These are phyloP conservation scores for Chloris gayana DNA, from an alignment of 176 grass and related monocot genomes.

Conservation along the genomic window DNA sequence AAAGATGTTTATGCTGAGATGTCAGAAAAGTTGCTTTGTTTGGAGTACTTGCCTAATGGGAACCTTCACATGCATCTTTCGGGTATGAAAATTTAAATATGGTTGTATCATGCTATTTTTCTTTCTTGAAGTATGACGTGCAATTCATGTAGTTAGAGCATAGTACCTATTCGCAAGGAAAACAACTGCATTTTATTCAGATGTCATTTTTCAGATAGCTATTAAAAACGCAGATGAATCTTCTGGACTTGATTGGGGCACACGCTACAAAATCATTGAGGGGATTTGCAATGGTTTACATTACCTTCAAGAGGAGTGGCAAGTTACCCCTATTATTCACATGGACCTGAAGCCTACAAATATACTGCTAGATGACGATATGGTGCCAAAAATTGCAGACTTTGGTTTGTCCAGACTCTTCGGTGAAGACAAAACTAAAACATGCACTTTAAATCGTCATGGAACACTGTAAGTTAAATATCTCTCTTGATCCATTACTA, in stretches of 20 bases:
- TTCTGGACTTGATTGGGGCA: slow-evolving; percentile 22
- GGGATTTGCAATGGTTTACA: not conserved
- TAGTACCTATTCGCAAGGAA: no score
- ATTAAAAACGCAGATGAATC: slow-evolving; percentile 18
- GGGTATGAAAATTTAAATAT: slow-evolving; percentile 13
- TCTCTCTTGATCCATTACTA: no score
- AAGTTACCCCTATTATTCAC: not conserved
- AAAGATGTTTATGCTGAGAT: slow-evolving; percentile 3
- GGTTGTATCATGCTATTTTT: no score
- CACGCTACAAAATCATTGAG: not conserved
- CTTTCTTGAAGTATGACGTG: no score
- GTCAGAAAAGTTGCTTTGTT: slow-evolving; percentile 14
- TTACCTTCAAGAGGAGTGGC: not conserved
- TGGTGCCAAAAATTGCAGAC: slow-evolving; percentile 32
- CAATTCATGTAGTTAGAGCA: no score
- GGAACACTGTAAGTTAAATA: no score
- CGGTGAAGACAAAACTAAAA: no score
- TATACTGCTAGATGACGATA: not conserved
- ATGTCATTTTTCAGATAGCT: not conserved
- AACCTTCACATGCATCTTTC: slow-evolving; percentile 29
- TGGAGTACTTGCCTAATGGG: slow-evolving; percentile 38
- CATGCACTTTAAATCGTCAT: no score
- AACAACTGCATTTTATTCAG: not conserved
- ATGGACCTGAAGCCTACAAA: slow-evolving; percentile 7
- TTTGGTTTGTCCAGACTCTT: slow-evolving; percentile 4